Evolutionary conservation across 1,284 basidiomycete genomes (phyloP).

Genomic region (Leccinum insigne): DNA sequence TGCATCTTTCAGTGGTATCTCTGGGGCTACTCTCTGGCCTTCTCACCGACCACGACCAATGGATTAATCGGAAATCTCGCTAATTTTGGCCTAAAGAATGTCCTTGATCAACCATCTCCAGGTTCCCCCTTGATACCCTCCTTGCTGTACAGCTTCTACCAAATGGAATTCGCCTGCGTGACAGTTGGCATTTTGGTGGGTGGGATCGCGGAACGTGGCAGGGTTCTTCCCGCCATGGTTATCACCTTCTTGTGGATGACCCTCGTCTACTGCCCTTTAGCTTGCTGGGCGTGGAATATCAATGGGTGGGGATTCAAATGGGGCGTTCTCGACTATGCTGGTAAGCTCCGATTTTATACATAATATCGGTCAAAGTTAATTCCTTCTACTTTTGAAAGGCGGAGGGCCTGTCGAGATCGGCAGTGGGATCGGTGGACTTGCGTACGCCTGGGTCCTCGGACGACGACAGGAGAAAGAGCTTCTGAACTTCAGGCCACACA

Average conservation of each 20-base stretch:
- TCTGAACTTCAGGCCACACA: conserved; percentile 91
- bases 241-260: conserved; percentile 89
- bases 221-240: conserved; percentile 86
- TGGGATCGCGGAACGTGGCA: conserved; percentile 86
- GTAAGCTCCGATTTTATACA: conserved; percentile 33
- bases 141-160: conserved; percentile 83
- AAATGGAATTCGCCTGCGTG: conserved; percentile 86
- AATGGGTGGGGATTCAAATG: conserved; percentile 90
- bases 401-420: conserved; percentile 95
- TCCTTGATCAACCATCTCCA: conserved; percentile 77
- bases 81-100: conserved; percentile 69
- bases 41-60: conserved; percentile 74
- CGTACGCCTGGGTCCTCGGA: conserved; percentile 85
- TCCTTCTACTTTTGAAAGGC: conserved; percentile 41
- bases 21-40: conserved; percentile 85
- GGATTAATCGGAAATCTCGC: conserved; percentile 81
- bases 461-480: conserved; percentile 78
- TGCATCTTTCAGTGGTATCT: conserved; percentile 91
- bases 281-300: conserved; percentile 74
- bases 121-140: conserved; percentile 73
- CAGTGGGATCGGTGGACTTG: conserved; percentile 85
- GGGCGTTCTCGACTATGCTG: conserved; percentile 89
- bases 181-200: conserved; percentile 77
- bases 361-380: not conserved
- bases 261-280: conserved; percentile 81